A percentile compares a stretch with the other conserved stretches of the same genome.
These are phyloP conservation scores for Nakaseomyces sp. DNA, from an alignment of 1,139 yeast species.

Conservation along the genomic window DNA sequence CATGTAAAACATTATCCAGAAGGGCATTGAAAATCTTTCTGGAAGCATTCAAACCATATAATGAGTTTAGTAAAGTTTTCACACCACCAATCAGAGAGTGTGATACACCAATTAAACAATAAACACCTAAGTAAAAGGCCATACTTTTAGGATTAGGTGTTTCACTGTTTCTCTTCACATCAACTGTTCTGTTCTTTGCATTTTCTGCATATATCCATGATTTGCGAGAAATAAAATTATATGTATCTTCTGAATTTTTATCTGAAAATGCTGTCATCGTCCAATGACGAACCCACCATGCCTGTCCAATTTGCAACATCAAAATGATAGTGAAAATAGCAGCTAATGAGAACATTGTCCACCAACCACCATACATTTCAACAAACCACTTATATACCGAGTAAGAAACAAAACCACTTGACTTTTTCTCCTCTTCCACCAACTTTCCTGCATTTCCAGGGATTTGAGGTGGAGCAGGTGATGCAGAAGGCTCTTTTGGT, in stretches of 20 bases:
- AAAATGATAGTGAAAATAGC: constrained; percentile 44
- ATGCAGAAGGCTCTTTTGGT: not conserved
- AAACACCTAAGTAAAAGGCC: constrained; percentile 28
- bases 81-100: constrained; percentile 8
- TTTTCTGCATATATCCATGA: not conserved
- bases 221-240: not conserved
- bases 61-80: constrained; percentile 6
- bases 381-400: constrained; percentile 61
- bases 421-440: constrained; percentile 65
- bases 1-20: constrained; percentile 35
- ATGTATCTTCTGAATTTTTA: not conserved
- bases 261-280: not conserved
- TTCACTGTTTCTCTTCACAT: not conserved
- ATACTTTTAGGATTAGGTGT: not conserved
- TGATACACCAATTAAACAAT: constrained; percentile 9
- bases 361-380: constrained; percentile 48
- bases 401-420: constrained; percentile 64
- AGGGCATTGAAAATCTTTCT: constrained; percentile 9
- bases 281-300: constrained; percentile 79
- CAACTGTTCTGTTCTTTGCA: not conserved
- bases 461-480: not conserved
- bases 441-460: constrained; percentile 38
- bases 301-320: constrained; percentile 46
- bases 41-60: constrained; percentile 11
- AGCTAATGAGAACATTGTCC: constrained; percentile 40